Evolutionary conservation across 2,329 filamentous ascomycete genomes (phyloP).

Genomic region (Scedosporium dehoogii): DNA sequence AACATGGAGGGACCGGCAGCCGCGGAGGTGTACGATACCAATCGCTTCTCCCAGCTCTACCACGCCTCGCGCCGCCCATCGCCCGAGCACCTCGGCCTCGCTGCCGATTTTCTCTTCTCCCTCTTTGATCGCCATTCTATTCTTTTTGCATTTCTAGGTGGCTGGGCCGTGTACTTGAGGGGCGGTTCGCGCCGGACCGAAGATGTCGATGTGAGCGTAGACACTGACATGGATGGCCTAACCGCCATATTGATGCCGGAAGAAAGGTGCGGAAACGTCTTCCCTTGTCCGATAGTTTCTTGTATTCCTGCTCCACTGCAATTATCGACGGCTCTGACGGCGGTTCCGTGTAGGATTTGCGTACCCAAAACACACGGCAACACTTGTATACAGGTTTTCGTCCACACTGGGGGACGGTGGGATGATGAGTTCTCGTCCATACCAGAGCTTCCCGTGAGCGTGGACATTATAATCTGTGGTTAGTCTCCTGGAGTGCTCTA

Average conservation of each 20-base stretch:
- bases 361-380: conserved; percentile 4
- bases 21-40: conserved; percentile 7
- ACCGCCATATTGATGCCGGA: not conserved
- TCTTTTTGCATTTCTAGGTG: conserved; percentile 7
- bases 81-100: conserved; percentile 4
- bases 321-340: not conserved
- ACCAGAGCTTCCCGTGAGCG: conserved; percentile 4
- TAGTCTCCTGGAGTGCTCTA: not conserved
- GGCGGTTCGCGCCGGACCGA: conserved; percentile 4
- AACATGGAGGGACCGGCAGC: conserved; percentile 1
- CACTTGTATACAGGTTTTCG: conserved; percentile 7
- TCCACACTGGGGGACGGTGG: conserved; percentile 5
- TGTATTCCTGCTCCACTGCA: not conserved
- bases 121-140: conserved; percentile 3
- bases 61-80: conserved; percentile 6
- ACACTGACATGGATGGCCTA: not conserved
- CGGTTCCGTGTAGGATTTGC: conserved; percentile 1
- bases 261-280: conserved; percentile 3
- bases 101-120: conserved; percentile 5
- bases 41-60: conserved; percentile 5
- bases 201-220: conserved; percentile 7
- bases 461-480: conserved; percentile 7
- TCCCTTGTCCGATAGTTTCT: not conserved
- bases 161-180: conserved; percentile 7
- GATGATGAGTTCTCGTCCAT: conserved; percentile 2